A percentile compares a stretch with the other conserved stretches of the same genome.
Evolutionary conservation across 768 basidiomycete genomes (phyloP).

Genomic region (Tricholoma terreum): DNA sequence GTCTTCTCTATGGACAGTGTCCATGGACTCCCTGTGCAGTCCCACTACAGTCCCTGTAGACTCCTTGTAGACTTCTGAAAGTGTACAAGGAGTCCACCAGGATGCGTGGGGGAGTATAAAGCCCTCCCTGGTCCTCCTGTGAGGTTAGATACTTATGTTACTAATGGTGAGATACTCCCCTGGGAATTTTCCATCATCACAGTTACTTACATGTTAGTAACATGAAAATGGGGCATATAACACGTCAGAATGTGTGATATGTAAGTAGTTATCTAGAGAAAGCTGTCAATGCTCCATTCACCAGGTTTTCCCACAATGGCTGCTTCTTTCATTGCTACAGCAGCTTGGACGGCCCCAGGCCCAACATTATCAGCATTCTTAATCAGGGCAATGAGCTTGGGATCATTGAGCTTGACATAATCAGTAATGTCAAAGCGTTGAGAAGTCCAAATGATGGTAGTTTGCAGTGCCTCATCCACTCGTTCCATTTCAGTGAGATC

Average conservation of each 20-base stretch:
- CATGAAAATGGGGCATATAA: background rate
- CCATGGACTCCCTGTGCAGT: too few species aligned
- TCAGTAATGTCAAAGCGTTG: conserved; percentile 10
- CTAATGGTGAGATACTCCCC: background rate
- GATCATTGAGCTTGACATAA: conserved; percentile 12
- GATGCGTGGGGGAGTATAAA: too few species aligned
- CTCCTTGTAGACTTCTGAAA: too few species aligned
- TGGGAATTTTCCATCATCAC: background rate
- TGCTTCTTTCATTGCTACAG: background rate
- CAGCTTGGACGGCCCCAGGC: background rate
- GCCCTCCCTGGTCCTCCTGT: background rate
- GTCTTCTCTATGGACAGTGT: too few species aligned
- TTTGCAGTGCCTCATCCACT: conserved; percentile 9
- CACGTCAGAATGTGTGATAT: background rate
- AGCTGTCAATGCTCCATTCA: background rate
- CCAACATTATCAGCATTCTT: background rate
- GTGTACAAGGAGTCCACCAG: too few species aligned
- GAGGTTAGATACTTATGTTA: conserved; percentile 2
- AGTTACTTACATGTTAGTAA: conserved; percentile 1
- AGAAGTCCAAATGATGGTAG: background rate
- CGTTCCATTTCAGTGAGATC: conserved; percentile 15
- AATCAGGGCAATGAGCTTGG: background rate
- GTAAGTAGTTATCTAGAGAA: background rate
- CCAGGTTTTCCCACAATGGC: background rate
- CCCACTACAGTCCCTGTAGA: too few species aligned